Base-by-base conservation (phyloP, 805 yeast genomes). In the Saccharomycopsis schoenii region DNA sequence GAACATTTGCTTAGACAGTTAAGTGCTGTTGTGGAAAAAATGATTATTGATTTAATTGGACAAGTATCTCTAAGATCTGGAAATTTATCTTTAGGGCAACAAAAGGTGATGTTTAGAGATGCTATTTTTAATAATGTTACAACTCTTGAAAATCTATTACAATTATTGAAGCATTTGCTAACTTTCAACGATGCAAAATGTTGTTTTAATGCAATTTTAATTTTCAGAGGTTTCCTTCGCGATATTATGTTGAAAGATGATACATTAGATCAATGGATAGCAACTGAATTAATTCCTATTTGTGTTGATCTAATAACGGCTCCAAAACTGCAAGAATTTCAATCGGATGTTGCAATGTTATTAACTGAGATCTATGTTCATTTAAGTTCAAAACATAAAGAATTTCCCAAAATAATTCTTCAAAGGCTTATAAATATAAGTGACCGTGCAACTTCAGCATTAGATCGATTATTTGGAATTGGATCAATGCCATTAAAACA, bases 1-100 rank as follows among this genome's bases (percentile, higher is more conserved):
- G 99, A 94, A 70, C 97, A 93, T 72, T 80, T 93, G 77, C 76
- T 93, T 62, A 79, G 99, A 66, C 98, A 94, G 71, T 80, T 94
- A 47, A 92, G 98, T 0, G 96, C 96, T 1, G 92, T 96, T 2
- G 89, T 89, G 11, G 97, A 87, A 59, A 77, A 97, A 62, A 78
- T 92, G 68, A 73, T 94, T 65, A 89, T 92, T 72, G 98, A 93
- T 70, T 77, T 91, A 57, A 88, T 88, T 39, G 96, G 96, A 1
- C 97, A 92, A 71, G 80, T 82, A 59, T 81, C 88, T 58, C 74
- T 80, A 37, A 76, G 73, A 67, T 75, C 51, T 67, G 69, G 58
- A 66, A 68, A 51, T 60, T 68, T 24, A 66, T 69, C 68, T 65
- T 68, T 63, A 72, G 68, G 82, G 34, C 82, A 83, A 60, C 80